Percentiles rank a stretch among this genome's conserved stretches.
phyloP scores from a whole-genome alignment of 768 basidiomycete genomes.

The Termitomyces sp. region DNA sequence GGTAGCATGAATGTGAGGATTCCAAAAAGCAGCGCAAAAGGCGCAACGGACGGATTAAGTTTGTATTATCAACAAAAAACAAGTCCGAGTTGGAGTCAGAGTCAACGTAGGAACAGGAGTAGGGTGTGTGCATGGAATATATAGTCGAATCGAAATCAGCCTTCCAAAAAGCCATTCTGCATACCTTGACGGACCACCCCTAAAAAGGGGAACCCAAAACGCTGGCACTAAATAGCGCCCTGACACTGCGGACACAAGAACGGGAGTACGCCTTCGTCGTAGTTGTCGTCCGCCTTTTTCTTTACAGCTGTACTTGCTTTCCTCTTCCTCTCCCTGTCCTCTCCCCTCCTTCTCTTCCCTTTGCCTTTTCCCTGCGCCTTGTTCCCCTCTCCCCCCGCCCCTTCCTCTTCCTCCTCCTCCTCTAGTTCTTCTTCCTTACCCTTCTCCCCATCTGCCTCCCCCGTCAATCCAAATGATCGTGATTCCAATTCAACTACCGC shows the following conservation, averaged over 20 bases:
- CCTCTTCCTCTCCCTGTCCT: neutral
- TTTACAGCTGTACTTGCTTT: neutral
- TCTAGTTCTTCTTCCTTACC: neutral
- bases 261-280: neutral
- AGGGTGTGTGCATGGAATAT: no score
- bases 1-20: neutral
- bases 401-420: neutral
- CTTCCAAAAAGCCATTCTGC: no score
- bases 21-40: no score
- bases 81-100: no score
- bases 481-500: slow-evolving; percentile 15
- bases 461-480: no score
- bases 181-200: no score
- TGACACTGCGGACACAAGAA: slow-evolving; percentile 11
- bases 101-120: no score
- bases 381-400: neutral
- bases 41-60: no score
- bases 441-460: neutral
- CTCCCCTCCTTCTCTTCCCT: neutral
- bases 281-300: neutral
- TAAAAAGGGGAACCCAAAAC: neutral
- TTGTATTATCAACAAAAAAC: no score
- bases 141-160: neutral
- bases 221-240: slow-evolving; percentile 6
- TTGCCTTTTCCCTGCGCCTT: neutral